Evolutionary conservation across 352 stramenopile species (phyloP).

Genomic region (Phytophthora sp.): DNA sequence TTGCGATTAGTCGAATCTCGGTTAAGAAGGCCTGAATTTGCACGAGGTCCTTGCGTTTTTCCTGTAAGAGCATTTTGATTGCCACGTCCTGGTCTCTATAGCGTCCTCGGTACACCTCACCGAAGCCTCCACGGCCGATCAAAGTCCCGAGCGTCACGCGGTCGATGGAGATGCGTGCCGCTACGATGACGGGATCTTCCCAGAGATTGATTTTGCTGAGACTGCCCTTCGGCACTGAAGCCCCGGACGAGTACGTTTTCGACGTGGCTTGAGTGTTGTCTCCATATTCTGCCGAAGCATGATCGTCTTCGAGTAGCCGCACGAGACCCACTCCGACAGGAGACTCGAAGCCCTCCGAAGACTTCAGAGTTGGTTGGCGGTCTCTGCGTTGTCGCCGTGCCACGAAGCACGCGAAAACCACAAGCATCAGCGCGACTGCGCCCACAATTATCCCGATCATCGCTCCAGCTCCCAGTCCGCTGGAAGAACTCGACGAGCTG

Average conservation of each 20-base stretch:
- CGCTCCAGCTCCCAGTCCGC: constrained; percentile 10
- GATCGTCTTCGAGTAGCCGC: neutral
- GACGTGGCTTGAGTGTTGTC: neutral
- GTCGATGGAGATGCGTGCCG: constrained; percentile 15
- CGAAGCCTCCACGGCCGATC: constrained; percentile 22
- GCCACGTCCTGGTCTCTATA: constrained; percentile 23
- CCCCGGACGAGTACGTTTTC: neutral
- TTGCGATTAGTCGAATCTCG: constrained; percentile 26
- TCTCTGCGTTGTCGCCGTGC: neutral
- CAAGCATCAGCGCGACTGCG: neutral
- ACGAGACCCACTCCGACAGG: neutral
- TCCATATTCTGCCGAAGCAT: neutral
- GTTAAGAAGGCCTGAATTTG: constrained; percentile 27
- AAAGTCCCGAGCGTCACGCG: neutral
- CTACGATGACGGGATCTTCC: neutral
- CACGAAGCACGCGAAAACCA: neutral
- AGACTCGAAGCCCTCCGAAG: neutral
- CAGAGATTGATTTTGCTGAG: too few relatives aligned
- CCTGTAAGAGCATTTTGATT: constrained; percentile 23
- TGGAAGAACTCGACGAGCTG: constrained; percentile 10
- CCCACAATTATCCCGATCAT: neutral
- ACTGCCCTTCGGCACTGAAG: neutral
- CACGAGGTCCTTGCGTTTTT: constrained; percentile 1
- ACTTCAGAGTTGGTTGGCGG: neutral
- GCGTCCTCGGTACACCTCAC: constrained; percentile 28